These are phyloP conservation scores for Aspergillus sp. DNA, from an alignment of 2,329 filamentous ascomycete species.

Conservation along the genomic window DNA sequence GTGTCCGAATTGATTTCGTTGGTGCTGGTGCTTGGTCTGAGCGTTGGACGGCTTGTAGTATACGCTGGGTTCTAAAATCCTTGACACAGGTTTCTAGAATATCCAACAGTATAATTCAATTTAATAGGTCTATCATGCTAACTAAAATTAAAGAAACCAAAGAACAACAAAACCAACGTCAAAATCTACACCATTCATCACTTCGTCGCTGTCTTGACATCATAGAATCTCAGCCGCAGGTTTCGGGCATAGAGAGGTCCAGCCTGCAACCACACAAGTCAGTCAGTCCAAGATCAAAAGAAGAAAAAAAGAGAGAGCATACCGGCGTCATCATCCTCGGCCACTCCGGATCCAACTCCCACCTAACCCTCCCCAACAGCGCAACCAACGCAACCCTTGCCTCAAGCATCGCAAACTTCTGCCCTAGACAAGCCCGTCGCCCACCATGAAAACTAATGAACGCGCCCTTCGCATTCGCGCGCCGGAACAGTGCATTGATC, in stretches of 20 bases:
- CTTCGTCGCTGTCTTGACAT: neutral
- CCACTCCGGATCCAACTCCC: neutral
- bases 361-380: neutral
- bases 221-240: neutral
- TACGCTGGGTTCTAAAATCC: too few species aligned
- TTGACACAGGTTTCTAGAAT: too few species aligned
- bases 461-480: neutral
- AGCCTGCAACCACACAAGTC: neutral
- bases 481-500: neutral
- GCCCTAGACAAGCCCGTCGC: neutral
- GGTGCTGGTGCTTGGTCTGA: too few species aligned
- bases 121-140: too few species aligned
- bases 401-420: neutral
- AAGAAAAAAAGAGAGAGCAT: too few species aligned
- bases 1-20: too few species aligned
- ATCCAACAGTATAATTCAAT: too few species aligned
- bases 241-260: neutral
- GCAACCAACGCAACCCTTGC: neutral
- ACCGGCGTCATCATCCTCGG: neutral
- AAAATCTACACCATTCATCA: neutral
- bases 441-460: neutral
- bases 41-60: too few species aligned
- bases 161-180: too few species aligned
- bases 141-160: neutral
- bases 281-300: too few species aligned